A percentile compares a stretch with the other conserved stretches of the same genome.
These are phyloP conservation scores for Cyberlindnera meyerae DNA, from an alignment of 805 yeast genomes.

Conservation along the genomic window DNA sequence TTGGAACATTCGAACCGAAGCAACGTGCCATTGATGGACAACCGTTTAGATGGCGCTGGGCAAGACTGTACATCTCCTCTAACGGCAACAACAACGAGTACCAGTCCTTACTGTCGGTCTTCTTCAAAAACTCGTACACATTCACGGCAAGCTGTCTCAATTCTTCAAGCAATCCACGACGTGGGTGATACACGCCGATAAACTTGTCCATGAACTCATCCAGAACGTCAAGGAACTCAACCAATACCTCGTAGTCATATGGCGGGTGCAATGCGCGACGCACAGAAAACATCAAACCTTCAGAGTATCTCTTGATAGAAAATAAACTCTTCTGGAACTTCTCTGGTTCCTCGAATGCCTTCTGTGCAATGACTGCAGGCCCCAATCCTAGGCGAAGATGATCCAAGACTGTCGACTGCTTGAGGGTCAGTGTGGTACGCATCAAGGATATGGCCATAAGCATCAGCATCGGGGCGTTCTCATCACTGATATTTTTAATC, in stretches of 20 bases:
- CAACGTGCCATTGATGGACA: no score
- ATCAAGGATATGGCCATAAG: slow-evolving; percentile 8
- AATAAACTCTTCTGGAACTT: slow-evolving; percentile 13
- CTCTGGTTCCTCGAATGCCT: slow-evolving; percentile 14
- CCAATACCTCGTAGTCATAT: slow-evolving; percentile 14
- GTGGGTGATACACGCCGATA: no score
- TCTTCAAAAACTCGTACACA: no score
- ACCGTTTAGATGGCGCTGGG: no score
- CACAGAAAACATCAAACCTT: slow-evolving; percentile 18
- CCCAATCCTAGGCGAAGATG: slow-evolving; percentile 19
- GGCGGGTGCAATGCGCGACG: slow-evolving; percentile 20
- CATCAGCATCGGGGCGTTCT: slow-evolving; percentile 12
- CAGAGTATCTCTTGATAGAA: slow-evolving; percentile 14
- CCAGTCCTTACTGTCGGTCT: no score
- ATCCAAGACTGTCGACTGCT: slow-evolving; percentile 11
- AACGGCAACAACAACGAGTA: no score
- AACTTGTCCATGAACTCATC: slow-evolving; percentile 17
- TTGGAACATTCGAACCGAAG: no score
- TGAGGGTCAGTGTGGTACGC: slow-evolving; percentile 11
- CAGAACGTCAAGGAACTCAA: slow-evolving; percentile 16
- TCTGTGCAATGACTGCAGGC: slow-evolving; percentile 14
- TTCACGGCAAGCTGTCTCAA: no score
- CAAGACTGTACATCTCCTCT: no score
- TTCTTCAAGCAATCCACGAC: no score
- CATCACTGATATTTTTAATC: slow-evolving; percentile 13